Evolutionary conservation across 768 basidiomycete species (phyloP), one percentile per base, ranked within the genome.

Genomic region (Panaeolus cyanescens): DNA sequence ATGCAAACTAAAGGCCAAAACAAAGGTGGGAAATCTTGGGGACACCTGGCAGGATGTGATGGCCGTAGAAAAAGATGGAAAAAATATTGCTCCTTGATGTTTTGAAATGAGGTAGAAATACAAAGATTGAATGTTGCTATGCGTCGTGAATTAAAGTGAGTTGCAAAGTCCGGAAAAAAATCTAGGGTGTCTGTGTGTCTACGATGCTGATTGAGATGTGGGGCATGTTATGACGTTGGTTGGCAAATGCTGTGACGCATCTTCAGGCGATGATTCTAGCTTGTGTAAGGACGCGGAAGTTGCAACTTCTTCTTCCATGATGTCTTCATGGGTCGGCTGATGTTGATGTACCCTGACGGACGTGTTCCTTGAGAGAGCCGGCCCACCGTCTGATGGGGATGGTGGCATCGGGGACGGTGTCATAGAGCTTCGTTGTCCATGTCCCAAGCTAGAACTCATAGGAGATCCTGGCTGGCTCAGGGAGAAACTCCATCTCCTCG

Each of bases 401-500:
- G 68, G 60, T 9, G 65, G 60, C 15, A 60, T 25, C 9, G 66
- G 58, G 10, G 70, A 69, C 12, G 67, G 60, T 30, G 59, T 42
- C 33, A 59, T 32, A 12, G 67, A 66, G 33, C 36, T 56, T 22
- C 62, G 58, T 22, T 60, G 56, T 40, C 54, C 56, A 37, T 70
- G 67, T 17, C 62, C 62, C n/a, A 64, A 57, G 42, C 64, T 64
- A 19, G 73, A 70, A 31, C 58, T 63, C 31, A 65, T 60, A 28
- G 73, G 73, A 10, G 72, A 72, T 2, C 56, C 64, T 15, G 73
- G 72, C 45, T 70, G 69, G 42, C 70, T 71, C 28, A 71, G 60
- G 37, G 73, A 69, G 61, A 78, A 72, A 17, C 76, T 77, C 80
- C 76, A 79, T 61, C 76, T 63, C 19, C 76, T 69, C 12, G 78